Evolutionary conservation across 306 rosid genomes (phyloP).

Genomic region (Arachis stenosperma): DNA sequence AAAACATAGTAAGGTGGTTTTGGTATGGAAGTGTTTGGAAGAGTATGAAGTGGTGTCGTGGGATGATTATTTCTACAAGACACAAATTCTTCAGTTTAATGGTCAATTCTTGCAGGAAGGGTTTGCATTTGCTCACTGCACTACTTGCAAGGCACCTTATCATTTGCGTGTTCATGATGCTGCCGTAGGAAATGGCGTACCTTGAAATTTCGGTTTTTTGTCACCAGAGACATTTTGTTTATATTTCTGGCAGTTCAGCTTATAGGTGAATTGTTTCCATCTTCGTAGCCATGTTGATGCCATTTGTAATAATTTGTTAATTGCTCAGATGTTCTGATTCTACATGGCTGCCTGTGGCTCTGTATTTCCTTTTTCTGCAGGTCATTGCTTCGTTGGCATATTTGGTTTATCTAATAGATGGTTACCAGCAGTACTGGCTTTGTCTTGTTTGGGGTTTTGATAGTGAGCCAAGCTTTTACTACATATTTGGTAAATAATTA

Average conservation of each 20-base stretch:
- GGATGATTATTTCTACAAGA: too few species aligned
- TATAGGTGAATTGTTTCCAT: constrained; percentile 54
- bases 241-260: constrained; percentile 75
- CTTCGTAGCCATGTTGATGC: constrained; percentile 6
- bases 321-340: constrained; percentile 16
- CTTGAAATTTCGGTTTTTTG: constrained; percentile 78
- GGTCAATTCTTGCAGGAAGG: constrained; percentile 67
- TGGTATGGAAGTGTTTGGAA: too few species aligned
- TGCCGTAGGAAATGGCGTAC: constrained; percentile 82
- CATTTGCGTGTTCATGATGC: constrained; percentile 73
- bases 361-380: constrained; percentile 44
- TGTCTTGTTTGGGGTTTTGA: constrained; percentile 30
- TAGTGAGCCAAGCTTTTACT: constrained; percentile 51
- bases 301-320: not conserved
- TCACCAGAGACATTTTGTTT: constrained; percentile 73
- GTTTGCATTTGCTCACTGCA: constrained; percentile 90
- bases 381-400: constrained; percentile 74
- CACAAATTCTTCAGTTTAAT: too few species aligned
- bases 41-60: too few species aligned
- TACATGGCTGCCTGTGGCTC: not conserved
- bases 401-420: constrained; percentile 63
- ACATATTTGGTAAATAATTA: constrained; percentile 62
- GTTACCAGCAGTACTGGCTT: constrained; percentile 65
- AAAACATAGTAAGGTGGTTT: too few species aligned
- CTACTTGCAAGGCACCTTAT: constrained; percentile 83